These are phyloP conservation scores for Fusarium austroafricanum DNA, from an alignment of 2,329 filamentous ascomycete species.

Conservation along the genomic window DNA sequence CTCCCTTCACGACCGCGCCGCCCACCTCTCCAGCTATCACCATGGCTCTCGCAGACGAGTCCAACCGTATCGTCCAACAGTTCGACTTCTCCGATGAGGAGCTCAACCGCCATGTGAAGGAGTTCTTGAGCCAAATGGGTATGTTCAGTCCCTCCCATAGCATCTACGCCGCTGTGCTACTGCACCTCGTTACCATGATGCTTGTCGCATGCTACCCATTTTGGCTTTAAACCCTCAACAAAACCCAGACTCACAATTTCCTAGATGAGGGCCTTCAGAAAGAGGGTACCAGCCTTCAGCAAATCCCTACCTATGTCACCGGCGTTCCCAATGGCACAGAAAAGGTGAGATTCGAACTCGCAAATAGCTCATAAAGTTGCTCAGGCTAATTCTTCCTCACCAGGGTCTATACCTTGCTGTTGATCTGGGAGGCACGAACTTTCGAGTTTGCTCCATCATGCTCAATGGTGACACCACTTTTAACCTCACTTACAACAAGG, in stretches of 20 bases:
- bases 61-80: constrained; percentile 81
- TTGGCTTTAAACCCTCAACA: constrained; percentile 17
- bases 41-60: constrained; percentile 76
- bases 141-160: constrained; percentile 42
- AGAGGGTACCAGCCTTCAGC: constrained; percentile 85
- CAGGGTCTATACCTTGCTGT: constrained; percentile 96
- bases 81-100: constrained; percentile 86
- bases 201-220: constrained; percentile 17
- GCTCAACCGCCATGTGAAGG: constrained; percentile 82
- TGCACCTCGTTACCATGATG: constrained; percentile 23
- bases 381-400: constrained; percentile 16
- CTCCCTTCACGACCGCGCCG: constrained; percentile 64
- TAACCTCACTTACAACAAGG: constrained; percentile 91
- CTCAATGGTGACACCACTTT: constrained; percentile 96
- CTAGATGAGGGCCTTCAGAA: constrained; percentile 83
- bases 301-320: constrained; percentile 98
- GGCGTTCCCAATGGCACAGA: constrained; percentile 96
- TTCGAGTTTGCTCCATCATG: constrained; percentile 94
- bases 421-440: constrained; percentile 98
- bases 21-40: constrained; percentile 67
- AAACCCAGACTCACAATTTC: constrained; percentile 24
- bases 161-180: constrained; percentile 8
- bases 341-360: constrained; percentile 70
- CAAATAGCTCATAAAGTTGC: not conserved
- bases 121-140: constrained; percentile 90